A percentile compares a stretch with the other conserved stretches of the same genome.
These are phyloP conservation scores for Drechslerella coelobrocha DNA, from an alignment of 2,329 filamentous ascomycete species.

Conservation along the genomic window DNA sequence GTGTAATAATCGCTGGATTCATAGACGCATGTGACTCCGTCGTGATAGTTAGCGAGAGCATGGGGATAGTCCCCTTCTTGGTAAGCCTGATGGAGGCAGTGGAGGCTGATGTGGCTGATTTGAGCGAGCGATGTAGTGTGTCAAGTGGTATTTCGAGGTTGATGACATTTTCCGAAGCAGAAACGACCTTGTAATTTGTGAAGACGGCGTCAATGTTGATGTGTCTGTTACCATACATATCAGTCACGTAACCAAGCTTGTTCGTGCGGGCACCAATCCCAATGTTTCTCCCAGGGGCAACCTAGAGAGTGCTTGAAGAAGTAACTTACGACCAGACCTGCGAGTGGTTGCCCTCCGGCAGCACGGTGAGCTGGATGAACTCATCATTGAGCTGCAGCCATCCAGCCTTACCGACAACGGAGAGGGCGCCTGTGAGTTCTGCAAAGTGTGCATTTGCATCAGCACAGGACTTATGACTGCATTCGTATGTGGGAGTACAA, in stretches of 20 bases:
- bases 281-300: too few species aligned
- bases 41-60: conserved; percentile 88
- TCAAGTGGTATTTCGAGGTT: conserved; percentile 94
- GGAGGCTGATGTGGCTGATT: conserved; percentile 81
- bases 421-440: conserved; percentile 71
- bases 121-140: conserved; percentile 86
- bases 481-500: not conserved
- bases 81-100: conserved; percentile 86
- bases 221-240: conserved; percentile 60
- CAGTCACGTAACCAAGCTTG: conserved; percentile 8
- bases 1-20: conserved; percentile 74
- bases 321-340: conserved; percentile 89
- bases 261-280: conserved; percentile 4
- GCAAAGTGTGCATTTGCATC: not conserved
- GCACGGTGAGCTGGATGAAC: conserved; percentile 89
- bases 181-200: conserved; percentile 82
- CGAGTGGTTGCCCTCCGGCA: conserved; percentile 83
- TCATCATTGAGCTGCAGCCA: conserved; percentile 90
- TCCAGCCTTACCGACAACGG: conserved; percentile 63
- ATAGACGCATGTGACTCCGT: conserved; percentile 68
- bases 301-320: conserved; percentile 16
- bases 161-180: conserved; percentile 82
- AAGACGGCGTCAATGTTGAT: conserved; percentile 83
- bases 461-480: conserved; percentile 27
- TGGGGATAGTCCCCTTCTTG: conserved; percentile 75